Evolutionary conservation across 257 asterid genomes (phyloP).

Genomic region (Solanum tarijense): DNA sequence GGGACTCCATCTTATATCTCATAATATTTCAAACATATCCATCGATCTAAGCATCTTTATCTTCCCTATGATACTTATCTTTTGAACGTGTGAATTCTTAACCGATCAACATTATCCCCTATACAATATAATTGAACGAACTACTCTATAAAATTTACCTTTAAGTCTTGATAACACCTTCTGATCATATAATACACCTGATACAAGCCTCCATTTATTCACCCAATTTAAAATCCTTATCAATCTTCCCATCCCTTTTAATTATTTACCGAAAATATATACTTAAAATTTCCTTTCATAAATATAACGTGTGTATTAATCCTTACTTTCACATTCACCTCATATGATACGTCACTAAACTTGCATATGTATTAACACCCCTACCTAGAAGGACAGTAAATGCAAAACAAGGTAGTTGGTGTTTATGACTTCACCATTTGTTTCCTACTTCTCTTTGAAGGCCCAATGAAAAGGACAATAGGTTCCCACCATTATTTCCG

Average conservation of each 20-base stretch:
- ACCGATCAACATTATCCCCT: background rate
- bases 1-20: background rate
- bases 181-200: too few relatives aligned
- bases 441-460: background rate
- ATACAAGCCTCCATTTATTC: background rate
- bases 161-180: background rate
- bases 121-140: background rate
- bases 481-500: background rate
- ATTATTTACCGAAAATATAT: too few relatives aligned
- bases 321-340: background rate
- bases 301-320: background rate
- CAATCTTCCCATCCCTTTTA: too few relatives aligned
- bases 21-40: background rate
- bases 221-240: too few relatives aligned
- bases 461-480: background rate
- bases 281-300: background rate
- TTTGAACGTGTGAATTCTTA: background rate
- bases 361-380: background rate
- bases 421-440: too few relatives aligned
- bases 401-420: background rate
- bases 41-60: background rate
- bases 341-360: background rate
- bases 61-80: background rate
- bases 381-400: background rate
- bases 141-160: background rate